Evolutionary conservation across 371 early-diverging fungal species (phyloP).

Genomic region (Mucor velutinosus): DNA sequence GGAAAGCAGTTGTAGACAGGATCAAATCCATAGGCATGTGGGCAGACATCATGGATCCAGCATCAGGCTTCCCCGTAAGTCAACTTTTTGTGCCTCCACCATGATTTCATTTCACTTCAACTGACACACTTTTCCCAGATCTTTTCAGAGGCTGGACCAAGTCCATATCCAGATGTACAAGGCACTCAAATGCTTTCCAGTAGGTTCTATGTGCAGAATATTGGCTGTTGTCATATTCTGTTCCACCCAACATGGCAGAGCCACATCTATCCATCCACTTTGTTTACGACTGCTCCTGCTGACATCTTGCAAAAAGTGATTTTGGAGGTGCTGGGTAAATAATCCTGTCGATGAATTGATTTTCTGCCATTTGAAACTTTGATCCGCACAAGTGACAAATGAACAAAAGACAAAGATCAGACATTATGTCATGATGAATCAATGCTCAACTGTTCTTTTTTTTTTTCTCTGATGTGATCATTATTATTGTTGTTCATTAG

Average conservation of each 20-base stretch:
- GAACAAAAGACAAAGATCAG: neutral
- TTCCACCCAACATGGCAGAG: constrained; percentile 89
- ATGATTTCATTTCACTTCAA: neutral
- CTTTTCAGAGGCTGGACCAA: constrained; percentile 63
- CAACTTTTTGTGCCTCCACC: neutral
- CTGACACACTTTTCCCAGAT: constrained; percentile 33
- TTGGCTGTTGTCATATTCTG: constrained; percentile 84
- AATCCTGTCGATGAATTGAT: neutral
- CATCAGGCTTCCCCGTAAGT: constrained; percentile 84
- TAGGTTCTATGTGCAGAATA: constrained; percentile 72
- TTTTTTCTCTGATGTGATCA: neutral
- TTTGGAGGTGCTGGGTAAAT: constrained; percentile 19
- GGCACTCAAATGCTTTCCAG: constrained; percentile 64
- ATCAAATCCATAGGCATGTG: constrained; percentile 71
- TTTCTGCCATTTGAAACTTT: neutral
- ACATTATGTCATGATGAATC: constrained; percentile 2
- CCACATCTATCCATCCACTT: constrained; percentile 83
- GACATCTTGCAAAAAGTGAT: constrained; percentile 54
- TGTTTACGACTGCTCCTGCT: constrained; percentile 83
- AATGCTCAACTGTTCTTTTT: neutral
- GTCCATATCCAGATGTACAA: constrained; percentile 88
- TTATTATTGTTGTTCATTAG: neutral
- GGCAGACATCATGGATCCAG: constrained; percentile 94
- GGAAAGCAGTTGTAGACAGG: constrained; percentile 52
- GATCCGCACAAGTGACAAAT: neutral